Base-by-base conservation (phyloP, 163 green algal species). In the Prototheca cutis region DNA sequence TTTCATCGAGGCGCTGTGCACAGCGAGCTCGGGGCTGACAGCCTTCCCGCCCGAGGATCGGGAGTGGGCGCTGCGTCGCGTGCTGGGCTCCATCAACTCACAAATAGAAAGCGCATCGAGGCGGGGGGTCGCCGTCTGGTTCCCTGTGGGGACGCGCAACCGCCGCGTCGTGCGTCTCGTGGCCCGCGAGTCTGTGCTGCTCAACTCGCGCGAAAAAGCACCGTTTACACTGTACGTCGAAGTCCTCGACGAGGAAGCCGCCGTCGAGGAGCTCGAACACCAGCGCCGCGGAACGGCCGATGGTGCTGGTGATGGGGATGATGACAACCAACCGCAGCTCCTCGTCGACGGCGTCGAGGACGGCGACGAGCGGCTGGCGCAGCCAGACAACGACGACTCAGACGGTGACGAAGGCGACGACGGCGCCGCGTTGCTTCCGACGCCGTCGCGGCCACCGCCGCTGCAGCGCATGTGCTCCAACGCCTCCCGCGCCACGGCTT, bases 171-270 rank as follows among this genome's bases (percentile, higher is more conserved):
- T 98, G 55, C 77, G 88, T 15, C 75, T 98, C 24, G 66, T 80
- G 2, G 68, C 72, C 1, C 77, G 86, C 31, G 90, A 97, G 65
- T 82, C 83, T 6, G 68, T 81, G 24, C 77, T 98, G 24, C 79
- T 98, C 17, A 95, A 95, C 73, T 90, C 65, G 55, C 65, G 63
- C 53, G 77, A 84, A 40, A 93, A 96, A 79, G 91, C 87, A 1
- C 92, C 92, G 0, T 98, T 97, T 73, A 83, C 96, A 62, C 62
- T 98, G 17, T 81, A 82, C 40, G 61, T 96, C 2, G 92, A 98
- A 66, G 87, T 96, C 10, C 72, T 97, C 32, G 60, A 72, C 39
- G 71, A 74, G 45, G 65, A 54, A 15, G 49, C 7, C 30, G 29
- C 27, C 18, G 52, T 15, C 10, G 13, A 5, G 0, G 52, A 17